These are phyloP conservation scores for Thinopyrum elongatum DNA, from an alignment of 176 grass and related monocot genomes.

Conservation along the genomic window DNA sequence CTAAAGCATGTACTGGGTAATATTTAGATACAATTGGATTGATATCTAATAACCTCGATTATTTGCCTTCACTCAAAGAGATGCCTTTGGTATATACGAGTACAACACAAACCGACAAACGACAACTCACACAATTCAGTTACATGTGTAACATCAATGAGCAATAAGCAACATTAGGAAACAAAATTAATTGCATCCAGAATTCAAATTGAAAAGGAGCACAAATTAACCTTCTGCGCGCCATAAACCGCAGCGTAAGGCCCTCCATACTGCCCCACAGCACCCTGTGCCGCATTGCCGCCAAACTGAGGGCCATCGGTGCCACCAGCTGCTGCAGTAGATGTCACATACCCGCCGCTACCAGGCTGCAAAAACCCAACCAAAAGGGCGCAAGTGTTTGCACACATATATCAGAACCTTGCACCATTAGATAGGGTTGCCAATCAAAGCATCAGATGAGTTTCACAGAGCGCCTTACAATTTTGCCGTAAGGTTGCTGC, in stretches of 20 bases:
- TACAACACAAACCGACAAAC: not conserved
- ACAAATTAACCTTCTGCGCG: conserved; percentile 39
- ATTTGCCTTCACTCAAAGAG: not conserved
- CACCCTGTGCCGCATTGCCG: conserved; percentile 9
- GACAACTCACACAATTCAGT: not conserved
- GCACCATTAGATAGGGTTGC: not conserved
- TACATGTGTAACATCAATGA: not conserved
- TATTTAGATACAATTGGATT: not conserved
- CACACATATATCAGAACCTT: not conserved
- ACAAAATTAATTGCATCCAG: not conserved
- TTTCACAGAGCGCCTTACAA: conserved; percentile 22
- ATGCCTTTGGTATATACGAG: not conserved
- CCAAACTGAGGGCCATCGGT: conserved; percentile 32
- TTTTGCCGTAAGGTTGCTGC: conserved; percentile 40
- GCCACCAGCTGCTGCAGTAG: conserved; percentile 16
- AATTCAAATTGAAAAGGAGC: not conserved
- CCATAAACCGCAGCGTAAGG: conserved; percentile 48
- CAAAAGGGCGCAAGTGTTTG: conserved; percentile 12
- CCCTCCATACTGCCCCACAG: conserved; percentile 41
- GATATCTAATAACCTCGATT: not conserved
- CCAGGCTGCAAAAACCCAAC: conserved; percentile 40
- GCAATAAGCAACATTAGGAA: not conserved
- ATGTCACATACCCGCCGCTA: conserved; percentile 28
- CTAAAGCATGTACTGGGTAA: not conserved
- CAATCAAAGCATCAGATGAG: not conserved